Percentiles rank a stretch among this genome's conserved stretches.
Conservation (phyloP, 257 asterid genomes). For the Ilex aquifolium region DNA sequence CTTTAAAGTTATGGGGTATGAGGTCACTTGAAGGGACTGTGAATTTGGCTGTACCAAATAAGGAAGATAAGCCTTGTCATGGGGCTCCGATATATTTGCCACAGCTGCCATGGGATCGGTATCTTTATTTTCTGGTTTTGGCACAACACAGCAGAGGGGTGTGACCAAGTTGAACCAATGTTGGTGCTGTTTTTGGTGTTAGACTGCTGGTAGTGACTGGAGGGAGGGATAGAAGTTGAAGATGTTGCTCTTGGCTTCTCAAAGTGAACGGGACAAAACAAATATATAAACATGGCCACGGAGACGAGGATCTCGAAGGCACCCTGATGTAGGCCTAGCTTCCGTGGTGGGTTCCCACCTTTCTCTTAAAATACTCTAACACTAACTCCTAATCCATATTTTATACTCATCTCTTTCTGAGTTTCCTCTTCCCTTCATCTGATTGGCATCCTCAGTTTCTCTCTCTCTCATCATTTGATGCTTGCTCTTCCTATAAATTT, state of each 20-base stretch:
- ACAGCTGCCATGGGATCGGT: slow-evolving; percentile 27
- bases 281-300: slow-evolving; percentile 38
- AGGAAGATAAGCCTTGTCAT: slow-evolving; percentile 27
- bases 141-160: slow-evolving; percentile 56
- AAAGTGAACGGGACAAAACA: slow-evolving; percentile 36
- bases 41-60: slow-evolving; percentile 36
- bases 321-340: slow-evolving; percentile 46
- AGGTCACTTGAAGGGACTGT: slow-evolving; percentile 40
- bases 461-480: not conserved
- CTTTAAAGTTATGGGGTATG: slow-evolving; percentile 66
- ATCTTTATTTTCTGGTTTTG: slow-evolving; percentile 45
- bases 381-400: slow-evolving; percentile 32
- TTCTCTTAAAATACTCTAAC: slow-evolving; percentile 37
- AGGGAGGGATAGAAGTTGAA: slow-evolving; percentile 10
- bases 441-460: slow-evolving; percentile 6
- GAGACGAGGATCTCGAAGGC: slow-evolving; percentile 27
- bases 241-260: slow-evolving; percentile 31
- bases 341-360: slow-evolving; percentile 55
- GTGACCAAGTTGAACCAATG: slow-evolving; percentile 31
- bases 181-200: slow-evolving; percentile 11
- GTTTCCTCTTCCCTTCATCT: slow-evolving; percentile 7
- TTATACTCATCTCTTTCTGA: slow-evolving; percentile 32
- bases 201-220: slow-evolving; percentile 21
- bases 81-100: slow-evolving; percentile 25
- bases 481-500: slow-evolving; percentile 2